These are phyloP conservation scores for Eutrema yunnanense DNA, from an alignment of 345 rosid genomes.

Conservation along the genomic window DNA sequence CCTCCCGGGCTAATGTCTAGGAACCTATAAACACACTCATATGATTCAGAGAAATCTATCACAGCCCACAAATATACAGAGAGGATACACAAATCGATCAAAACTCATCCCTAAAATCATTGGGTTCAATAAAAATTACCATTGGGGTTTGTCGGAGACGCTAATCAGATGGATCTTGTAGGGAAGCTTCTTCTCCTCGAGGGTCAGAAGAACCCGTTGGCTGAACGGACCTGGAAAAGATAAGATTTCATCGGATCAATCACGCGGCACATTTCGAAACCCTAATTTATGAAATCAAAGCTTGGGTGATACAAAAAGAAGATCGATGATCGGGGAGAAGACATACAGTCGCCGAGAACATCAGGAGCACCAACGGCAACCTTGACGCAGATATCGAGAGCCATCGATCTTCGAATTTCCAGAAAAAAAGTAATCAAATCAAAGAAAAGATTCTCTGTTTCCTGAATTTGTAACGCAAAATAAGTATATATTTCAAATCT, in stretches of 20 bases:
- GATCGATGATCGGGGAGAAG: background rate
- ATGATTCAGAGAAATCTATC: background rate
- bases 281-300: slow-evolving; percentile 2
- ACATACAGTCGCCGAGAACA: slow-evolving; percentile 69
- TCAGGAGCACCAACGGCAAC: slow-evolving; percentile 66
- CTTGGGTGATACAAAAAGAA: background rate
- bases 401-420: slow-evolving; percentile 34
- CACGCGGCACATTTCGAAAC: background rate
- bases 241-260: background rate
- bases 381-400: slow-evolving; percentile 78
- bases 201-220: slow-evolving; percentile 60
- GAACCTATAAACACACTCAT: slow-evolving; percentile 43
- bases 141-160: slow-evolving; percentile 60
- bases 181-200: slow-evolving; percentile 83
- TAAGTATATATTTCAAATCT: background rate
- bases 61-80: background rate
- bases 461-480: background rate
- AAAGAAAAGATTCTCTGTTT: background rate
- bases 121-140: slow-evolving; percentile 53
- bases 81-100: slow-evolving; percentile 8
- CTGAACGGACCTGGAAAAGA: slow-evolving; percentile 59
- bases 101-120: slow-evolving; percentile 25
- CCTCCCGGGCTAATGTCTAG: slow-evolving; percentile 72
- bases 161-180: slow-evolving; percentile 50
- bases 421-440: background rate